Base-by-base conservation (phyloP, 1,139 yeast genomes). In the Saccharomycopsis hybrid region DNA sequence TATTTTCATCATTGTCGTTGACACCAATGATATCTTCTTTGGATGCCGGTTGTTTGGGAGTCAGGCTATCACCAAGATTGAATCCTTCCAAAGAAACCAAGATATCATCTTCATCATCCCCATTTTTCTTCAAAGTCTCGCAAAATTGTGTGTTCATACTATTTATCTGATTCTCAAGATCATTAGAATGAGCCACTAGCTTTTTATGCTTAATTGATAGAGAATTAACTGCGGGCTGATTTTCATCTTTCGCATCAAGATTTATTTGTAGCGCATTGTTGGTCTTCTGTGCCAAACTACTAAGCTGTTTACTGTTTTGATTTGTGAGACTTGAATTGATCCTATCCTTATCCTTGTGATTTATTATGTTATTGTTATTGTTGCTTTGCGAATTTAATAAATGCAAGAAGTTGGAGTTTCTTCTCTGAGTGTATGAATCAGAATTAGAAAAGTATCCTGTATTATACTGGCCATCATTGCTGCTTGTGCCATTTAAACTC, bases 71-170 rank as follows among this genome's bases (percentile, higher is more conserved):
- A 13, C 4, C 28, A 24, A 51, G 32, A 39, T 49, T 51, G 41
- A 49, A 49, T 7, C 50, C 54, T 4, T 33, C 44, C n/a, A 52
- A 32, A 2, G 55, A 52, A 3, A 52, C 46, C 9, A 28, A 42
- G 27, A 50, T 44, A 28, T 52, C 55, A 18, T 42, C 36, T 18
- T 41, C 45, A 27, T 47, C 45, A 24, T 30, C 36, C 18, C 35
- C 35, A 24, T 46, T 49, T 31, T 46, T 35, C 4, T 28, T 24
- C 3, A 31, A 24, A 8, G 18, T n/a, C n/a, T 40, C 43, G 5
- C 33, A 11, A 32, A 9, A 9, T 18, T 28, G 8, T 36, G 29
- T 28, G n/a, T 46, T 41, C 9, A 29, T 4, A n/a, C n/a, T n/a
- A 5, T 25, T 28, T 28, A 41, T 33, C 13, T 25, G 27, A 25